Evolutionary conservation across 1,139 yeast genomes (phyloP), one percentile per base, ranked within the genome.

Genomic region (Candida tunisiensis): DNA sequence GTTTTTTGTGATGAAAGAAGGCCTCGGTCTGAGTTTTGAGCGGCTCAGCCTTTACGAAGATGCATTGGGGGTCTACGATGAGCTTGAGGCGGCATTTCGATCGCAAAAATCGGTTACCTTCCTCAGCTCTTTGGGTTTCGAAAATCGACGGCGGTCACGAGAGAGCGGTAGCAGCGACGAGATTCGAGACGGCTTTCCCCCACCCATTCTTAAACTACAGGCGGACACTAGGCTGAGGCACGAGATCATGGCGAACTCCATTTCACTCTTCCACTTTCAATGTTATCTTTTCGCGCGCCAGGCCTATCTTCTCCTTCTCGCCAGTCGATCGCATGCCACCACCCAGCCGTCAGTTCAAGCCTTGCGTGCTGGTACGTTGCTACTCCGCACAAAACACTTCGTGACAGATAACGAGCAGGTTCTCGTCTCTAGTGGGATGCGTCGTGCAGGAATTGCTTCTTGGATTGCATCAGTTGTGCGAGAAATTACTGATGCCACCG

Each of bases 1-100:
- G 5, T 53, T 54, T 30, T 60, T 60, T 34, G 54, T 56, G 22
- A 49, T 57, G 46, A 56, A 60, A 31, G 69, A 63, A 34, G 62
- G 63, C 5, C 39, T 64, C 21, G 67, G 66, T 0, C 38, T 52
- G 15, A 55, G 63, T 5, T 58, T 59, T 34, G 64, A 62, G 27
- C 63, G 65, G 27, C 56, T 75, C 55, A 56, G 58, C 25, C 50
- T 77, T 4, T 53, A 59, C 28, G 74, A 69, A 29, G 88, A 75
- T 30, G 60, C 83, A 0, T 47, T 72, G 23, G 45, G 45, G 3
- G 55, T 62, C 7, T 67, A 65, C 34, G 60, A 60, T 27, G 64
- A 62, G 25, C 46, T 45, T 25, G 49, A 45, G 33, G 30, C 40
- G 25, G 34, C 6, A 10, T 6, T 10, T 19, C 15, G 15, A 9